phyloP scores from a whole-genome alignment of 2,329 filamentous ascomycete species.

The Trichoderma gracile region DNA sequence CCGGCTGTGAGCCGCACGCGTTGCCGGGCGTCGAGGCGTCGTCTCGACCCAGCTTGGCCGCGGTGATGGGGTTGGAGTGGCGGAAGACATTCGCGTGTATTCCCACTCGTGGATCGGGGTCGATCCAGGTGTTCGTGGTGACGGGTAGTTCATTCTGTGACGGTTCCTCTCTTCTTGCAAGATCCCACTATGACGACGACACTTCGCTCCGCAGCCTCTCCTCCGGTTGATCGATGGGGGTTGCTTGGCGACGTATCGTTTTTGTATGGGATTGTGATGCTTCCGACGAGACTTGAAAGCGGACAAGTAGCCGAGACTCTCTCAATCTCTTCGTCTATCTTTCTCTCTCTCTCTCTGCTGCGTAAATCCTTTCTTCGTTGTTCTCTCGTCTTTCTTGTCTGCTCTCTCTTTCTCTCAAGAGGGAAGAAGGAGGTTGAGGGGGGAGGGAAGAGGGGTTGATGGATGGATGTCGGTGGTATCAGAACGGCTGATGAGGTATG shows the following conservation, averaged over 20 bases:
- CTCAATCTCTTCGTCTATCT: not conserved
- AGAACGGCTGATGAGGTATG: not conserved
- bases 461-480: not conserved
- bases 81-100: slow-evolving; percentile 54
- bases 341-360: not conserved
- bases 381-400: not conserved
- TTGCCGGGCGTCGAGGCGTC: slow-evolving; percentile 56
- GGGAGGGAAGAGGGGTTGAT: not conserved
- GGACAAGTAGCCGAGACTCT: not conserved
- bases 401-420: not conserved
- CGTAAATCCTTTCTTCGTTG: no score
- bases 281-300: not conserved
- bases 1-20: slow-evolving; percentile 47
- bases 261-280: not conserved
- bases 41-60: slow-evolving; percentile 53
- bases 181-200: slow-evolving; percentile 39
- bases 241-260: slow-evolving; percentile 21
- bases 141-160: slow-evolving; percentile 44
- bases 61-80: slow-evolving; percentile 59
- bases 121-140: slow-evolving; percentile 47
- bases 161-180: slow-evolving; percentile 37
- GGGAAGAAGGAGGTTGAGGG: not conserved
- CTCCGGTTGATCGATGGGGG: slow-evolving; percentile 25
- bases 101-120: slow-evolving; percentile 54
- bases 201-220: slow-evolving; percentile 35